Base-by-base conservation (phyloP, 2,329 filamentous ascomycete genomes). In the Dothistroma pini region DNA sequence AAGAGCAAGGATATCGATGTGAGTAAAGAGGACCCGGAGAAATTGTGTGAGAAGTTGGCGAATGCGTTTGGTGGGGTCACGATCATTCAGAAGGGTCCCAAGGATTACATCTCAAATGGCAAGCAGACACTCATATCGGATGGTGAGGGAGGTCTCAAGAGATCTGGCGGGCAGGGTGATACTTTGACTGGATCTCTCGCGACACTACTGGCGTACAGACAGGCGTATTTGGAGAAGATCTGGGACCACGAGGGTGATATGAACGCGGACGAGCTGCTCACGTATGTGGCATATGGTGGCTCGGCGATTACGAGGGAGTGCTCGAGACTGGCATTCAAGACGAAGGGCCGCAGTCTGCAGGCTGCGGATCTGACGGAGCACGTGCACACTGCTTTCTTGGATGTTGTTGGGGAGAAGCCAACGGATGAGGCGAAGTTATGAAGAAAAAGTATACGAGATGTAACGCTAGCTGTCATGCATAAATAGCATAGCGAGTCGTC, bases 91-190 rank as follows among this genome's bases (percentile, higher is more conserved):
- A 99, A 99, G 80, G 95, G 95, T 1, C 75, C 77, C 1, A 85
- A 85, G 63, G 95, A 99, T 76, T 86, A 89, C 66, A 90, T 99
- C 62, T 91, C 88, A 2, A 90, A 96, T 69, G 91, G 93, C 12
- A 80, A 83, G 60, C 81, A 82, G 57, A 96, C 90, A n/a, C 77
- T 93, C 29, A 79, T 89, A 0, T 89, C 88, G 29, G 92, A 96
- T 68, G 77, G 93, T 2, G 78, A 86, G 31, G 95, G 95, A 9
- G 93, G 93, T 0, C 77, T 86, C 75, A 99, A 99, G 84, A 83
- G 95, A 66, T 93, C 90, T 60, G 95, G 93, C 53, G 95, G 95
- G 0, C 95, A 99, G 77, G 95, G 95, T 1, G 95, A 99, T 77
- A 97, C 95, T 4, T 79, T 99, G 66, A 97, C 95, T 0, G 95